phyloP scores from a whole-genome alignment of 257 asterid genomes.

The Solanum paucissectum region DNA sequence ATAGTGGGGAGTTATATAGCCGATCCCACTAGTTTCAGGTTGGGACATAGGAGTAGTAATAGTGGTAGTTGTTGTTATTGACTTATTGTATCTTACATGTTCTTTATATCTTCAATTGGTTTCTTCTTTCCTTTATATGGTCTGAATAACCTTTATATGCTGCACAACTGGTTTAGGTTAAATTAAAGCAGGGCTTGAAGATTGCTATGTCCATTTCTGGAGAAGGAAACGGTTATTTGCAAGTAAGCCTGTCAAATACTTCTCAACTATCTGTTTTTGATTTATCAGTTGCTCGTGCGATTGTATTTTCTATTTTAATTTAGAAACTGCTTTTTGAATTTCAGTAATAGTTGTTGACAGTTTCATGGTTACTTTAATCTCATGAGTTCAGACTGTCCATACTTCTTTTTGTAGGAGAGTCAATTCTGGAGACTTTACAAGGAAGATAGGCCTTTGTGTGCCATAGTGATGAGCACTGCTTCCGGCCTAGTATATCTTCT shows the following conservation, averaged over 20 bases:
- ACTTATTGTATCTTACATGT: not conserved
- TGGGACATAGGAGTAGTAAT: not conserved
- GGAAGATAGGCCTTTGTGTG: constrained; percentile 62
- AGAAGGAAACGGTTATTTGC: constrained; percentile 91
- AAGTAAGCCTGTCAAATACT: constrained; percentile 33
- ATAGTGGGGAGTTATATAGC: not conserved
- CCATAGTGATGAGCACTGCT: constrained; percentile 81
- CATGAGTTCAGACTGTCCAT: not conserved
- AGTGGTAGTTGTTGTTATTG: not conserved
- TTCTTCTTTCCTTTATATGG: not conserved
- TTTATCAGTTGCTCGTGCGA: not conserved
- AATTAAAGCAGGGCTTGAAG: constrained; percentile 89
- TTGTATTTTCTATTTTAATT: not conserved
- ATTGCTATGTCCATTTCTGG: constrained; percentile 84
- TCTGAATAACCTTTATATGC: not conserved
- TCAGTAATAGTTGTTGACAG: not conserved
- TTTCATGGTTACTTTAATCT: not conserved
- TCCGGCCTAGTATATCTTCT: constrained; percentile 87
- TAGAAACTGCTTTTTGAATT: not conserved
- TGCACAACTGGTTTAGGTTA: constrained; percentile 39
- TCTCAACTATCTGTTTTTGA: not conserved
- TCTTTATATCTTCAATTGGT: not conserved
- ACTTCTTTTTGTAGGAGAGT: constrained; percentile 46
- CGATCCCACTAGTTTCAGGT: not conserved
- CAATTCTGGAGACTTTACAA: constrained; percentile 96